Base-by-base conservation (phyloP, 1,139 yeast genomes). In the Groenewaldozyma sp. region DNA sequence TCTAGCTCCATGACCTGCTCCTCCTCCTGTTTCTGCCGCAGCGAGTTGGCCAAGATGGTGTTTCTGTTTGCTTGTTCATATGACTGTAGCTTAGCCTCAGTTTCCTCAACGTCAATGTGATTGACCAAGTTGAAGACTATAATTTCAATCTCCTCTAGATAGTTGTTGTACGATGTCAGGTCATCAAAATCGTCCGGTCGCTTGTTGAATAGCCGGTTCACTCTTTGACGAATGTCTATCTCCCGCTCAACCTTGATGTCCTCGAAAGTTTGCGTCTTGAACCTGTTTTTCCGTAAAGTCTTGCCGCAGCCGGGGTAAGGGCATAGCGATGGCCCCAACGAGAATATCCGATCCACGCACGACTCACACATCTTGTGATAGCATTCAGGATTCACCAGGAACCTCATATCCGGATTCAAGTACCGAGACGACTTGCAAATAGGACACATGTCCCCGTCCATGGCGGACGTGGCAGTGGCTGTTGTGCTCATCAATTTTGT, bases 301-400 rank as follows among this genome's bases (percentile, higher is more conserved):
- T 82, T 84, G 39, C 82, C 88, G 65, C 99, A 91, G 38, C 81
- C 79, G 4, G 91, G 86, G 59, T 87, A 88, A 0, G 98, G 98
- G 60, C 98, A 91, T 20, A 91, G 93, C 0, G 96, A 93, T 0
- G 98, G 98, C 3, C 99, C 99, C 37, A 83, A 64, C 10, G 95
- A 78, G 59, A 86, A 91, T 41, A 91, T 86, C 51, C 97, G 71
- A 60, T 88, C 97, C 34, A 87, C 97, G 63, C 98, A 91, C 2
- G 94, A 80, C 57, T 86, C 95, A 64, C 98, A 91, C 60, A 91
- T 91, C 68, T 86, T 88, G 58, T 91, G 99, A 58, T 93, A 91
- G 63, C 99, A 91, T 59, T 91, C 98, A 0, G 97, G 95, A 54
- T 91, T 91, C 45, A 91, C 88, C 42, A 91, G 73, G 56, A 91